phyloP scores from a whole-genome alignment of 1,284 basidiomycete genomes.

The Austropuccinia psidii region DNA sequence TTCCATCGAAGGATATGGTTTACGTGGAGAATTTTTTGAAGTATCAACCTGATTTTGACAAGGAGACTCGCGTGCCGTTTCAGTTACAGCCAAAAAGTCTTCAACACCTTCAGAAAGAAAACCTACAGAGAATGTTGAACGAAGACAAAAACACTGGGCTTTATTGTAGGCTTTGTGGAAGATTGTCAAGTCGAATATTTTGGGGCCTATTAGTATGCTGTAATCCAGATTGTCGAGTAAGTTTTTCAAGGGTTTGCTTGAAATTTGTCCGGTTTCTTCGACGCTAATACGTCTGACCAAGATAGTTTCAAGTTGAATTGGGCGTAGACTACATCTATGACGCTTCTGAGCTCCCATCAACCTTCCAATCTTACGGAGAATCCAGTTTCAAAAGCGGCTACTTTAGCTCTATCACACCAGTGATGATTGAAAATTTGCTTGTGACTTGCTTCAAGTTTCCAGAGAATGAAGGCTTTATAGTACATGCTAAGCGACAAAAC shows the following conservation, averaged over 20 bases:
- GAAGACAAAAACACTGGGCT: neutral
- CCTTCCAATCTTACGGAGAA: neutral
- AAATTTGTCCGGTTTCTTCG: too few species aligned
- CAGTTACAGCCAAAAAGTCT: constrained; percentile 10
- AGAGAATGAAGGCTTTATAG: constrained; percentile 1
- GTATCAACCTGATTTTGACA: constrained; percentile 6
- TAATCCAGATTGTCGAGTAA: constrained; percentile 21
- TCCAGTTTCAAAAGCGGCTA: neutral
- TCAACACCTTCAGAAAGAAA: neutral
- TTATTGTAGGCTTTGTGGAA: constrained; percentile 25
- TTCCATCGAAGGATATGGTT: neutral
- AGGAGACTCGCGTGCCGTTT: constrained; percentile 2
- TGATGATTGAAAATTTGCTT: neutral
- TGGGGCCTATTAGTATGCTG: constrained; percentile 20
- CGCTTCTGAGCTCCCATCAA: neutral
- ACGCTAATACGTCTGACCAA: neutral
- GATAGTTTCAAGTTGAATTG: neutral
- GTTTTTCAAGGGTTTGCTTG: neutral
- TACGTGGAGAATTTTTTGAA: constrained; percentile 12
- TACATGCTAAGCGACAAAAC: neutral
- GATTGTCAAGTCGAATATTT: constrained; percentile 23
- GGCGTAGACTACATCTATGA: neutral
- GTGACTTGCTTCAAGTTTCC: neutral
- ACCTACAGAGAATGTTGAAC: neutral
- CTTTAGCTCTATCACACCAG: neutral